Base-by-base conservation (phyloP, 176 grass and related monocot species). In the Aechmea fasciata region DNA sequence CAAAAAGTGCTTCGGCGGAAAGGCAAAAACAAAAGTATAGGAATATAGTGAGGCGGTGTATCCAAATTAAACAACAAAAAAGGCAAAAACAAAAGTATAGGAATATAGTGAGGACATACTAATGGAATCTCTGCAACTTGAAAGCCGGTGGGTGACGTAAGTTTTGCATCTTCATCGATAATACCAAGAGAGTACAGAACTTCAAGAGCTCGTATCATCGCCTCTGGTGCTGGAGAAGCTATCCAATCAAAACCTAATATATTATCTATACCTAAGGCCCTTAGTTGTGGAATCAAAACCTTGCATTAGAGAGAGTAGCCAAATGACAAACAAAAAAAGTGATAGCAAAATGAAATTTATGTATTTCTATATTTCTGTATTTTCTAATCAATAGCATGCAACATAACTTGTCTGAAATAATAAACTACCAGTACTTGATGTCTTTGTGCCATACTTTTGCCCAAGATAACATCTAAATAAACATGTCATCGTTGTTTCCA, bases 221-320 rank as follows among this genome's bases (percentile, higher is more conserved):
- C 85, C 69, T 92, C 93, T 61, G 85, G 78, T 68, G 93, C 83
- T 80, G 93, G 93, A 85, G 93, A 89, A 80, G 93, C 81, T 75
- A 90, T 83, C 93, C 93, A 96, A 92, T 96, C 89, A 78, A 96
- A 96, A 12, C 93, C 88, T 70, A 96, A 69, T 83, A 96, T 92
- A 73, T 96, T 96, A 71, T 96, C 93, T 89, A 96, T 87, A 47
- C 93, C 93, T 64, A 96, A 82, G 11, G 93, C 86, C 83, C 92
- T 96, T 64, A 96, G 81, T 88, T 96, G 81, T 18, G 50, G 64
- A 80, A 66, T 8, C 1, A 67, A 57, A 69, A 59, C 4, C 54
- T 59, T 20, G 54, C n/a, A 59, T 59, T 18, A 59, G n/a, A 41
- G 6, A 59, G n/a, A 59, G 19, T 59, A 9, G 10, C 54, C 10